phyloP scores from a whole-genome alignment of 768 basidiomycete genomes.

The Scleroderma citrinum region DNA sequence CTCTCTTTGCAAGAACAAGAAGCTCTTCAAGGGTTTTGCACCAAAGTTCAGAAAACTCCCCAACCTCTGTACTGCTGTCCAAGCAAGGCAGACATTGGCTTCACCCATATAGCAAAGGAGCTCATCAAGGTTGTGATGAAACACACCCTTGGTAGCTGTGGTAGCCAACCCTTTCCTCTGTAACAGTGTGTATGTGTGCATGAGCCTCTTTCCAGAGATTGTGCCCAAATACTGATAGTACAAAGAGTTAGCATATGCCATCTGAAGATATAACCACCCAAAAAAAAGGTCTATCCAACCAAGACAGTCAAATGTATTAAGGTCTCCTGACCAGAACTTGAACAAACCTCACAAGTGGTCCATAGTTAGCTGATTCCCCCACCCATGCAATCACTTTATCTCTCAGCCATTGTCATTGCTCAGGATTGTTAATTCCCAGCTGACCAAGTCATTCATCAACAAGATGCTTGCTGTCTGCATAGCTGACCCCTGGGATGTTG shows the following conservation, averaged over 20 bases:
- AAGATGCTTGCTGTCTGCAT: slow-evolving; percentile 16
- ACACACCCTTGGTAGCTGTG: slow-evolving; percentile 28
- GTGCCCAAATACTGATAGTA: slow-evolving; percentile 38
- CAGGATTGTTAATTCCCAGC: slow-evolving; percentile 1
- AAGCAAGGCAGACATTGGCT: slow-evolving; percentile 4
- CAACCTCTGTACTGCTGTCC: neutral
- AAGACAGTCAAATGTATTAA: slow-evolving; percentile 10
- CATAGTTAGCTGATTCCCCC: slow-evolving; percentile 23
- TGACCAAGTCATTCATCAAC: slow-evolving; percentile 13
- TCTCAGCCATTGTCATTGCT: neutral
- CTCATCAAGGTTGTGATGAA: slow-evolving; percentile 18
- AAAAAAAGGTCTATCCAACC: slow-evolving; percentile 15
- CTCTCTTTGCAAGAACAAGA: too few species aligned
- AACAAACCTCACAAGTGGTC: slow-evolving; percentile 9
- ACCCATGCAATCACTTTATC: slow-evolving; percentile 19
- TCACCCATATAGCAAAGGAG: slow-evolving; percentile 3
- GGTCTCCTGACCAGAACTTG: slow-evolving; percentile 7
- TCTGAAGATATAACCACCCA: slow-evolving; percentile 37
- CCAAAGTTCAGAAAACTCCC: too few species aligned
- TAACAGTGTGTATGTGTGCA: slow-evolving; percentile 28
- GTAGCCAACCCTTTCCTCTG: slow-evolving; percentile 25
- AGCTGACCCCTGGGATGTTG: slow-evolving; percentile 6
- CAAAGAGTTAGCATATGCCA: slow-evolving; percentile 34
- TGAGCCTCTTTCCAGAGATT: slow-evolving; percentile 12
- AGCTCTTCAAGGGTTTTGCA: too few species aligned